A percentile compares a stretch with the other conserved stretches of the same genome.
Conservation (phyloP, 2,329 filamentous ascomycete species). For the Penicillium sp. region DNA sequence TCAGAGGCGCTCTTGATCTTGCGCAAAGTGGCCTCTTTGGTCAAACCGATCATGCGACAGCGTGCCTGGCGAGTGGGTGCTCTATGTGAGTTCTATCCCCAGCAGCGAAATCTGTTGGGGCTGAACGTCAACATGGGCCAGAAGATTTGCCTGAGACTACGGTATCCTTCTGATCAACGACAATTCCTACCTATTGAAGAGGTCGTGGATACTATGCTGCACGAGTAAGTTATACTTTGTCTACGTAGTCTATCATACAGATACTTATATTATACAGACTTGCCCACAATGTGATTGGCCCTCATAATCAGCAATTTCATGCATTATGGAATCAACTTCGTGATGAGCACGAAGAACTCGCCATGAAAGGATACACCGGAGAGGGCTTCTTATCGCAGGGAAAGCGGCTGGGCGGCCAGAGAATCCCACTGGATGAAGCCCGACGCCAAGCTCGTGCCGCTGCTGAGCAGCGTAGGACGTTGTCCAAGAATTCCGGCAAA, state of each 20-base stretch:
- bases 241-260: neutral
- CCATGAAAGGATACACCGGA: constrained; percentile 80
- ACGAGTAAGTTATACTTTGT: constrained; percentile 57
- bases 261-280: constrained; percentile 46
- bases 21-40: constrained; percentile 76
- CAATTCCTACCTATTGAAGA: constrained; percentile 78
- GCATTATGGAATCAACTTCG: constrained; percentile 84
- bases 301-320: constrained; percentile 79
- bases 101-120: constrained; percentile 69
- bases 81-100: constrained; percentile 80
- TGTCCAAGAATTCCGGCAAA: constrained; percentile 62
- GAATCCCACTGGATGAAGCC: constrained; percentile 67
- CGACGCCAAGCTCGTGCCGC: constrained; percentile 68
- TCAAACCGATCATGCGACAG: constrained; percentile 92
- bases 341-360: constrained; percentile 73
- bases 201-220: constrained; percentile 85
- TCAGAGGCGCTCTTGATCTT: constrained; percentile 59
- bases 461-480: constrained; percentile 64
- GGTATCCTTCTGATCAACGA: constrained; percentile 67
- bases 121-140: constrained; percentile 73
- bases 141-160: constrained; percentile 77
- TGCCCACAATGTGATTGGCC: constrained; percentile 78
- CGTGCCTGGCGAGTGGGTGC: constrained; percentile 74
- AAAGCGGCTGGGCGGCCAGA: constrained; percentile 64
- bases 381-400: constrained; percentile 81